A percentile compares a stretch with the other conserved stretches of the same genome.
phyloP scores from a whole-genome alignment of 2,329 filamentous ascomycete species.

The Mycogone perniciosa region DNA sequence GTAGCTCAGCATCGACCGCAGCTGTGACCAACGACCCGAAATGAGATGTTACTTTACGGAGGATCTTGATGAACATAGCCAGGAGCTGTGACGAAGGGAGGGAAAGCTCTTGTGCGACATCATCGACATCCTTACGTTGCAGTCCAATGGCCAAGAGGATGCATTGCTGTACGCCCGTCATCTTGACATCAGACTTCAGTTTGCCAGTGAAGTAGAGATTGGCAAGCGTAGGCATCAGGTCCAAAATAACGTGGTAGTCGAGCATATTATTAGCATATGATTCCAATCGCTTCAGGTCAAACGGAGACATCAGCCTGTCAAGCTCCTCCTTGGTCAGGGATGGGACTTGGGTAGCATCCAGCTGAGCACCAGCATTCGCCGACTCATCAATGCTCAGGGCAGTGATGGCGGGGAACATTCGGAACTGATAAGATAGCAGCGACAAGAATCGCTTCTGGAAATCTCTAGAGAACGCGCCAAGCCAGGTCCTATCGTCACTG shows the following conservation, averaged over 20 bases:
- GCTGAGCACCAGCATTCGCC: slow-evolving; percentile 63
- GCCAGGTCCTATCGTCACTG: slow-evolving; percentile 70
- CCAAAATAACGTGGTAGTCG: slow-evolving; percentile 95
- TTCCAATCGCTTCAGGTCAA: slow-evolving; percentile 90
- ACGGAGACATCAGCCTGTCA: slow-evolving; percentile 74
- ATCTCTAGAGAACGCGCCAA: slow-evolving; percentile 83
- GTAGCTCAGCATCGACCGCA: slow-evolving; percentile 63
- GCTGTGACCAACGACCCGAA: slow-evolving; percentile 70
- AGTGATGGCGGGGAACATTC: slow-evolving; percentile 67
- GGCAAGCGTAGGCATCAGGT: slow-evolving; percentile 79
- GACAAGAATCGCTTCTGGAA: slow-evolving; percentile 92
- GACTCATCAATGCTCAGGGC: slow-evolving; percentile 87
- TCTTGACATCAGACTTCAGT: slow-evolving; percentile 58
- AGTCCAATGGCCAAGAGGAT: slow-evolving; percentile 87
- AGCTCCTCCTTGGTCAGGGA: slow-evolving; percentile 68
- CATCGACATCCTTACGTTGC: slow-evolving; percentile 81
- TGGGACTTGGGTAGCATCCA: slow-evolving; percentile 46
- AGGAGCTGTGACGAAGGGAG: slow-evolving; percentile 73
- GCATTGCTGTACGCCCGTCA: slow-evolving; percentile 77
- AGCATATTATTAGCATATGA: slow-evolving; percentile 96
- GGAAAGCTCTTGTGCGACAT: slow-evolving; percentile 69
- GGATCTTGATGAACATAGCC: slow-evolving; percentile 95
- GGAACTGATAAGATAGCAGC: slow-evolving; percentile 88
- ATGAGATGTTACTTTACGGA: slow-evolving; percentile 76
- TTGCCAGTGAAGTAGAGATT: slow-evolving; percentile 78